Base-by-base conservation (phyloP, 345 rosid genomes). In the Salix exigua region DNA sequence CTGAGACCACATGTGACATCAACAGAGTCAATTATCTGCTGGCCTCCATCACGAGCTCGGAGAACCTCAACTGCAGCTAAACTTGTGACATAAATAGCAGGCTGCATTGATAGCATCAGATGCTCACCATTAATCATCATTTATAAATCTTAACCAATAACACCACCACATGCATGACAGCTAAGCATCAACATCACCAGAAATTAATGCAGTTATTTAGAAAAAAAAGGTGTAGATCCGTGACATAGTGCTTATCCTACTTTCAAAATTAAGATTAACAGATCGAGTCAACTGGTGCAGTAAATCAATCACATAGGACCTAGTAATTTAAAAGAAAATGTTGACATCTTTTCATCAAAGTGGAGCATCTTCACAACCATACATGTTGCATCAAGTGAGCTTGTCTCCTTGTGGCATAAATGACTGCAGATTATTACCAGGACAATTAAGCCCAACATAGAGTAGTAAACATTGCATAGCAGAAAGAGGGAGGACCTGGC, bases 11-110 rank as follows among this genome's bases (percentile, higher is more conserved):
- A 93, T 12, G 97, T 92, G 65, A 94, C 97, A 86, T 96, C 97
- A 78, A 90, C 90, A 17, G 98, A 92, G 85, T 92, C 91, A 77
- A 92, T 94, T 81, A 92, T 90, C 73, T 90, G 90, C 72, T 87
- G 93, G 21, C 99, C 98, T 28, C 95, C 95, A 68, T 96, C 96
- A 46, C 90, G 89, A 42, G 89, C 89, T 62, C 97, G 92, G 26
- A 94, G 90, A 72, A 96, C 79, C 78, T 94, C 99, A 55, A 96
- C 97, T 18, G 99, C 98, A 60, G 99, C 99, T 76, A 96, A 86
- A 85, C 99, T 94, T 51, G 99, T 92, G 81, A 96, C 98, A 85
- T 94, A 96, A 74, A 96, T 96, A 81, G 97, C 99, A 77, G 99
- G 99, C 99, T 96, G 93, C 68, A 77, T 70, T 70, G 63, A 82